Base-by-base conservation (phyloP, 257 asterid genomes). In the Phtheirospermum japonicum region DNA sequence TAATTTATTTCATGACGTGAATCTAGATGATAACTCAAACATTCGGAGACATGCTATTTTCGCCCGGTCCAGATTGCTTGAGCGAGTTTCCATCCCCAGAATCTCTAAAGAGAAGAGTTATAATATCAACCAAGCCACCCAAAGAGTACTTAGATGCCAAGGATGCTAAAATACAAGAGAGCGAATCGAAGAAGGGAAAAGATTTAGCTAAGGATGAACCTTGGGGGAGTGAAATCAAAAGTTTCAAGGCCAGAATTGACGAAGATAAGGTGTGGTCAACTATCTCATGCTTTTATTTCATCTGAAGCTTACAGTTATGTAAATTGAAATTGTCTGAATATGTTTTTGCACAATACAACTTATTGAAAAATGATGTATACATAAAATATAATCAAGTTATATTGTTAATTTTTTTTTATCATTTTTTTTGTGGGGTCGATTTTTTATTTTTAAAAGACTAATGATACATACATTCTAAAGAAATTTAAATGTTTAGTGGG, bases 101-200 rank as follows among this genome's bases (percentile, higher is more conserved):
- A 61, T 70, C 64, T 52, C 67, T 74, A 1, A 71, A 71, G 72
- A 77, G 45, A 64, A 65, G 45, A 51, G 14, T 77, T 13, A 62
- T 77, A 11, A 74, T 77, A 63, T 77, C 83, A 59, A 77, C 83
- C 32, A 77, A 77, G 61, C 83, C 83, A 11, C 83, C 83, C 17
- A 67, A 77, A 67, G 79, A 71, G 71, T 77, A 63, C 74, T 67
- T 65, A 30, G 36, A 70, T 45, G 57, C 62, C 61, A 61, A 65
- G 43, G 75, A 65, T 61, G 65, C 20, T 59, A 61, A 60, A 60
- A 53, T 7, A 26, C 62, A 69, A n/a, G 79, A 66, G 40, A 75
- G 9, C 26, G 50, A 6, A 28, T 18, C 74, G 10, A 63, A 71
- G 61, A 53, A 65, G 62, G 68, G 37, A 23, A 66, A 57, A 42